Evolutionary conservation across 345 rosid genomes (phyloP).

Genomic region (Lumnitzera littorea): DNA sequence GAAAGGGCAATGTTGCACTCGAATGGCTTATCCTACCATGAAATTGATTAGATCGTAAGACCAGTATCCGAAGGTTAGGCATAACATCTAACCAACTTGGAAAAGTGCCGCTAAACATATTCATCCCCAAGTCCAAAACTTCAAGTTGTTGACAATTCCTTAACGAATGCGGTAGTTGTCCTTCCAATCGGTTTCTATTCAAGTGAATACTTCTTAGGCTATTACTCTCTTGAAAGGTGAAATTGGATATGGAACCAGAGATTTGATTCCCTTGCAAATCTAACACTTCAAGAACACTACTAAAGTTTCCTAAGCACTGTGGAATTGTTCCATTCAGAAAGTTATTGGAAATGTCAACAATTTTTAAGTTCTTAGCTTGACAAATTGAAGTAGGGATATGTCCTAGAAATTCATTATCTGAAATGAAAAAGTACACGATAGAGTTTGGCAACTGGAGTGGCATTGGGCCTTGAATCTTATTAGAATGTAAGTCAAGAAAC

Average conservation of each 20-base stretch:
- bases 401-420: conserved; percentile 11
- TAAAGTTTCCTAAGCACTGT: neutral
- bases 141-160: conserved; percentile 7
- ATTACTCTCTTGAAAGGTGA: neutral
- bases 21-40: conserved; percentile 9
- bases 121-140: conserved; percentile 16
- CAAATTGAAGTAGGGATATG: conserved; percentile 4
- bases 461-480: conserved; percentile 5
- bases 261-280: conserved; percentile 13
- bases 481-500: neutral
- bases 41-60: conserved; percentile 12
- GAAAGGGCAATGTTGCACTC: neutral
- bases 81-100: conserved; percentile 19
- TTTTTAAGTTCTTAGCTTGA: neutral
- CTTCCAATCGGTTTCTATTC: conserved; percentile 15
- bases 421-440: neutral
- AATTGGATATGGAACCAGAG: conserved; percentile 11
- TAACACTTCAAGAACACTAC: neutral
- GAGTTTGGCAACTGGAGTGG: neutral
- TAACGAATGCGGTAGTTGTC: conserved; percentile 18
- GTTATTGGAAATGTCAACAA: conserved; percentile 7
- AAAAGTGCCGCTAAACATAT: conserved; percentile 10
- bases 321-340: neutral
- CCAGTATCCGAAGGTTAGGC: conserved; percentile 3
- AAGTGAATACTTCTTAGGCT: conserved; percentile 4